phyloP scores from a whole-genome alignment of 169 alveolate species.

The Eimeria falciformis region DNA sequence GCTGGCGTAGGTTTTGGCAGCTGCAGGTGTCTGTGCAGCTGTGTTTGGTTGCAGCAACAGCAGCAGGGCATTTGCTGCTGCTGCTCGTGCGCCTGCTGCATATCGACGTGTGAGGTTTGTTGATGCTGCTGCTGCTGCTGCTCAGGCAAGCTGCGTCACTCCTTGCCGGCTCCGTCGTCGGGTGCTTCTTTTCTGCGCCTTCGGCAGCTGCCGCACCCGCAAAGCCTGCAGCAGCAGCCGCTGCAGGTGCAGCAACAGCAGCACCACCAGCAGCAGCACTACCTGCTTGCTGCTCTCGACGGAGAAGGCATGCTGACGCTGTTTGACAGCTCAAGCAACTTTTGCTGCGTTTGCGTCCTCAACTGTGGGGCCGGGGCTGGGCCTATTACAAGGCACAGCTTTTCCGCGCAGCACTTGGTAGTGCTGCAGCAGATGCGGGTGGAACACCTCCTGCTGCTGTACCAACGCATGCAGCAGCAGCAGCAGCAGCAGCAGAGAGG shows the following conservation, averaged over 20 bases:
- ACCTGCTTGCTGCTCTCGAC: background rate
- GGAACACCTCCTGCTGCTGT: background rate
- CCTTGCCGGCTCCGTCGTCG: background rate
- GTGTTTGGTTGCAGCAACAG: background rate
- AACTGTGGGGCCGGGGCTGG: background rate
- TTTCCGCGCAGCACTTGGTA: background rate
- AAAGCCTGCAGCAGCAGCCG: background rate
- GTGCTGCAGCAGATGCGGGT: conserved; percentile 1
- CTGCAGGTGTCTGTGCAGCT: no score
- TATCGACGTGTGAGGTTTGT: background rate
- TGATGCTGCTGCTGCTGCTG: conserved; percentile 6
- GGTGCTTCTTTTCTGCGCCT: background rate
- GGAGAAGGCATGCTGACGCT: background rate
- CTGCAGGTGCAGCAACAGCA: background rate
- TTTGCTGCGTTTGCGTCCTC: background rate
- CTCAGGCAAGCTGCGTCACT: no score
- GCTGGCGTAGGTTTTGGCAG: no score
- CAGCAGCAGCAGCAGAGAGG: conserved; percentile 45
- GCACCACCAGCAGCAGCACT: background rate
- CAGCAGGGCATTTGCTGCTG: background rate
- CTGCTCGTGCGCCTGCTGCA: background rate
- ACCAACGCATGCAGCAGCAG: conserved; percentile 36
- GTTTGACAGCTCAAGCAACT: background rate
- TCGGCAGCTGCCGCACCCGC: background rate
- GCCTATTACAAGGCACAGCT: background rate